These are phyloP conservation scores for Erysimum cheiranthoides DNA, from an alignment of 345 rosid species.

Conservation along the genomic window DNA sequence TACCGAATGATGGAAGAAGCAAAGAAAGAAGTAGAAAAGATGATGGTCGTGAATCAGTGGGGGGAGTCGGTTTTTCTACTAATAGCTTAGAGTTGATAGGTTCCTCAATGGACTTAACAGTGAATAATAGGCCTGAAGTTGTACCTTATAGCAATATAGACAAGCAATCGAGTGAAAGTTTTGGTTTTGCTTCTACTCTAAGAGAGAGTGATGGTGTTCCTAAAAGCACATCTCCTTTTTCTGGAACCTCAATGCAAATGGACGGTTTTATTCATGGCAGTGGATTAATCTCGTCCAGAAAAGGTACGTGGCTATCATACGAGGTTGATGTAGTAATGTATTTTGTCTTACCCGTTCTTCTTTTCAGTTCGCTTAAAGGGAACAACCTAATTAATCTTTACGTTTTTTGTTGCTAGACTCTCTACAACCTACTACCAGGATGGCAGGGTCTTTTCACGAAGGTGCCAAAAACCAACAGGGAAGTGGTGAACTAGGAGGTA, in stretches of 20 bases:
- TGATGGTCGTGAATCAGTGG: conserved; percentile 47
- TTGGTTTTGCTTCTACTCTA: conserved; percentile 39
- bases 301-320: conserved; percentile 46
- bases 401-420: conserved; percentile 50
- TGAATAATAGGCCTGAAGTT: conserved; percentile 40
- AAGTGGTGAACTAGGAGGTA: conserved; percentile 41
- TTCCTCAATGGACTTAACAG: conserved; percentile 46
- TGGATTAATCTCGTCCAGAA: conserved; percentile 44
- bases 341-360: conserved; percentile 16
- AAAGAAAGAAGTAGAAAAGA: conserved; percentile 43
- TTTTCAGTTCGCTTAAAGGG: conserved; percentile 21
- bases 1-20: conserved; percentile 42
- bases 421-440: conserved; percentile 47
- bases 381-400: conserved; percentile 36
- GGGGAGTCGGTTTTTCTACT: conserved; percentile 40
- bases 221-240: conserved; percentile 44
- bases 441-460: conserved; percentile 52
- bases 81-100: conserved; percentile 46
- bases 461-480: conserved; percentile 45
- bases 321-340: conserved; percentile 27
- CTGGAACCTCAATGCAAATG: conserved; percentile 45
- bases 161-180: conserved; percentile 48
- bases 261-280: conserved; percentile 43
- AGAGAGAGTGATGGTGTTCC: conserved; percentile 48
- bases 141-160: conserved; percentile 38